Conservation (phyloP, 768 basidiomycete genomes). For the Russula virescens region DNA sequence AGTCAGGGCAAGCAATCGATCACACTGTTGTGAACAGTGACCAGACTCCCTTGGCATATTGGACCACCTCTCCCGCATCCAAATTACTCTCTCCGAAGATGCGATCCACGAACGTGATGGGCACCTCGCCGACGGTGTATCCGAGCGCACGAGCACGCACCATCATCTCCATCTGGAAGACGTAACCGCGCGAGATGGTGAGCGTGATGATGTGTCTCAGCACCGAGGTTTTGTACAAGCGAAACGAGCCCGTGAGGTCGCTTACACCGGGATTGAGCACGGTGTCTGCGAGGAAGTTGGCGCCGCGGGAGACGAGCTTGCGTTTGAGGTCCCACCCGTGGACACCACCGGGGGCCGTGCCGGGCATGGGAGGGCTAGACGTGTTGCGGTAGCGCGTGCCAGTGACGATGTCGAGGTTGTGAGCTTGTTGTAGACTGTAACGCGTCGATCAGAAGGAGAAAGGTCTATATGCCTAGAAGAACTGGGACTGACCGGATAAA, state of each 20-base stretch:
- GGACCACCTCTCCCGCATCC: conserved; percentile 81
- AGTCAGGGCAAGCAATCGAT: background rate
- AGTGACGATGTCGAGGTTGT: conserved; percentile 89
- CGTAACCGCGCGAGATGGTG: conserved; percentile 85
- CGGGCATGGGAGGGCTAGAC: conserved; percentile 49
- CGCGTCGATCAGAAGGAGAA: background rate
- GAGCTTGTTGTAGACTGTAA: conserved; percentile 71
- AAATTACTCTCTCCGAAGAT: conserved; percentile 93
- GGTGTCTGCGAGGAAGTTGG: conserved; percentile 86
- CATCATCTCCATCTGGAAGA: conserved; percentile 99
- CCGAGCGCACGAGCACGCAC: conserved; percentile 80
- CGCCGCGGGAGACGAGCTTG: conserved; percentile 82
- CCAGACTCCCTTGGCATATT: conserved; percentile 84
- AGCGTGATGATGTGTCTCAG: conserved; percentile 78
- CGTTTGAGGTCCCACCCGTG: conserved; percentile 91
- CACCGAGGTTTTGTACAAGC: conserved; percentile 72
- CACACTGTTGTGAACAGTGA: conserved; percentile 52
- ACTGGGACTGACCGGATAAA: conserved; percentile 61
- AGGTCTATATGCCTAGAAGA: background rate
- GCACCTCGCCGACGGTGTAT: conserved; percentile 84
- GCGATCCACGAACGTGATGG: conserved; percentile 92
- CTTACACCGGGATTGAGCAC: conserved; percentile 81
- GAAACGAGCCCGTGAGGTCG: conserved; percentile 87
- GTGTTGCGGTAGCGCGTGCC: conserved; percentile 79
- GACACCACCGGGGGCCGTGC: conserved; percentile 74